Conservation (phyloP, 176 grass and related monocot genomes). For the Zea luxurians region DNA sequence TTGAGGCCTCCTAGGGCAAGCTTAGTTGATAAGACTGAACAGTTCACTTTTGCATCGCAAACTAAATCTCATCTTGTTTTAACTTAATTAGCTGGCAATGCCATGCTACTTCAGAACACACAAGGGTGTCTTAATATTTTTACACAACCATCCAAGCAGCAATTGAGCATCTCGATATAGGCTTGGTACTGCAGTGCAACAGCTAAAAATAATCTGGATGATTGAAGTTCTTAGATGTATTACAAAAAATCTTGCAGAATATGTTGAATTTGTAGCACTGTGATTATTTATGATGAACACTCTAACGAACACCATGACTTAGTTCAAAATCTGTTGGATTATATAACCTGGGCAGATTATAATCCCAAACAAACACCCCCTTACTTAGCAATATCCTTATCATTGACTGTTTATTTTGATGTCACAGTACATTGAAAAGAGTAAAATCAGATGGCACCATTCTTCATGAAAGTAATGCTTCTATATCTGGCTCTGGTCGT, state of each 20-base stretch:
- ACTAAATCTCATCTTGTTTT: neutral
- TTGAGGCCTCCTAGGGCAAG: neutral
- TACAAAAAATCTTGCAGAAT: neutral
- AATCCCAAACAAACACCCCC: too few species aligned
- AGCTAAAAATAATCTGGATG: neutral
- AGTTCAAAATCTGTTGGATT: too few species aligned
- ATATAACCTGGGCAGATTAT: too few species aligned
- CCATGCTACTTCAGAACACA: neutral
- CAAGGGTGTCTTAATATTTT: neutral
- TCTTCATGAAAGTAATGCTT: conserved; percentile 50
- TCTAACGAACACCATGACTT: neutral
- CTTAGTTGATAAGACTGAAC: neutral
- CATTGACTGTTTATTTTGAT: conserved; percentile 46
- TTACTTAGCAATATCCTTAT: neutral
- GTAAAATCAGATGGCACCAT: conserved; percentile 75
- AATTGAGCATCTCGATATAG: neutral
- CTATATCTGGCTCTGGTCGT: conserved; percentile 40
- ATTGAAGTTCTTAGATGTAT: neutral
- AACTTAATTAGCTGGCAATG: neutral
- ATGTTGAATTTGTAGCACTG: neutral
- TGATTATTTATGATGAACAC: conserved; percentile 7
- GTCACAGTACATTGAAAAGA: conserved; percentile 72
- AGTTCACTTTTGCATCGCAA: neutral
- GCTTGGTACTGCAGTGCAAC: neutral
- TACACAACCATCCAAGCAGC: neutral